Base-by-base conservation (phyloP, 2,329 filamentous ascomycete species). In the Scorias spongiosa region DNA sequence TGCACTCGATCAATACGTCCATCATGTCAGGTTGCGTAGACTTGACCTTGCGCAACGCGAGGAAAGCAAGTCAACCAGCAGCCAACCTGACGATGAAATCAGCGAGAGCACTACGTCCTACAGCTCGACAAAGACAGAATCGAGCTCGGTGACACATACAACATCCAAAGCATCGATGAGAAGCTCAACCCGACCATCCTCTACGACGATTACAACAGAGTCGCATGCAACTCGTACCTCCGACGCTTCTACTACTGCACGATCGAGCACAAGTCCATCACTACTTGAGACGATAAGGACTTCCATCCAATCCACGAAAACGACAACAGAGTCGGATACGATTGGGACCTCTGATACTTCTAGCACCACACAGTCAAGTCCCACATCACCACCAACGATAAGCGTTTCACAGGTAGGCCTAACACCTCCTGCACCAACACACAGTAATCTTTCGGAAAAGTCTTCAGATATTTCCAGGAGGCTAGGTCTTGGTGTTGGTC, bases 401-500 rank as follows among this genome's bases (percentile, higher is more conserved):
- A 36, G 32, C 9, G 11, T 15, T 12, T 12, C 32, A 9, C 15
- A 12, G 9, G 15, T 36, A 5, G 12, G 12, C 11, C 9, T 36
- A 5, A 5, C 32, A 9, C 3, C 32, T 12, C 9, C 32, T 12
- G 12, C 32, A 5, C 11, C 15, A 36, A 5, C 3, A 12, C 11
- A 12, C 3, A 36, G 32, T 9, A 15, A 9, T 12, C 32, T 15
- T 36, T 9, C 32, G 5, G 15, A 9, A 12, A 36, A 12, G 32
- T 4, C 32, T 36, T 12, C 11, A 12, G 32, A 15, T 15, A 36
- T 5, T 15, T 5, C 32, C 15, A 39, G 29, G 29, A 42, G 40
- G 10, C 18, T 44, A n/a, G 41, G 41, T 5, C 26, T 48, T 29
- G 46, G 41, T 3, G 28, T 48, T 28, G 46, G 44, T 42, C 32